Base-by-base conservation (phyloP, 257 asterid genomes). In the Solanum bukasovii region DNA sequence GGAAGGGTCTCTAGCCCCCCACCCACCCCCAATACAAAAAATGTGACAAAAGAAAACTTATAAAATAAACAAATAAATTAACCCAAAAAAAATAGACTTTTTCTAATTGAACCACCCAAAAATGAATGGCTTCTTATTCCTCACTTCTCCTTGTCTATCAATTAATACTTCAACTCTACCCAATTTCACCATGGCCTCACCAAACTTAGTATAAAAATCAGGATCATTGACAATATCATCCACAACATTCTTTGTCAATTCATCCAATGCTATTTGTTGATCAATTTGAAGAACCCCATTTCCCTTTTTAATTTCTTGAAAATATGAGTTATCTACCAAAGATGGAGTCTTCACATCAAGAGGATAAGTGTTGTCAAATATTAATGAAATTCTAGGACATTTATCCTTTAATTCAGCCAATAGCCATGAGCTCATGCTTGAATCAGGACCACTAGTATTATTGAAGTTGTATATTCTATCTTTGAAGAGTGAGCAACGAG, bases 231-330 rank as follows among this genome's bases (percentile, higher is more conserved):
- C 44, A 40, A 92, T 89, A 75, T 46, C 87, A 68, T 21, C 71
- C 27, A 94, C 98, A 2, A 86, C 87, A 35, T 83, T 8, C 33
- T 82, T 93, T 6, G 96, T 88, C 65, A 85, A 89, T 20, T 75
- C 73, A 61, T 92, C 94, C 9, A 91, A 86, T 20, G 94, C 98
- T 77, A 95, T 83, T 4, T 92, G 90, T 61, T 95, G 98, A 83
- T 94, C 98, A 27, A 93, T 89, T 29, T 91, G 89, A 71, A 94
- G 93, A 67, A 95, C 34, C 61, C 97, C 98, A 88, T 91, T 93
- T 0, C 82, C 68, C 86, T 34, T 2, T 20, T 78, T 13, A 14
- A 94, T 90, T 87, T 92, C 94, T 42, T 34, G 89, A 86, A 93
- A 93, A 86, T 67, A 93, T 6, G 95, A 93, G 42, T 91, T 93